Base-by-base conservation (phyloP, 495 filamentous ascomycete species). In the Talaromyces adpressus region DNA sequence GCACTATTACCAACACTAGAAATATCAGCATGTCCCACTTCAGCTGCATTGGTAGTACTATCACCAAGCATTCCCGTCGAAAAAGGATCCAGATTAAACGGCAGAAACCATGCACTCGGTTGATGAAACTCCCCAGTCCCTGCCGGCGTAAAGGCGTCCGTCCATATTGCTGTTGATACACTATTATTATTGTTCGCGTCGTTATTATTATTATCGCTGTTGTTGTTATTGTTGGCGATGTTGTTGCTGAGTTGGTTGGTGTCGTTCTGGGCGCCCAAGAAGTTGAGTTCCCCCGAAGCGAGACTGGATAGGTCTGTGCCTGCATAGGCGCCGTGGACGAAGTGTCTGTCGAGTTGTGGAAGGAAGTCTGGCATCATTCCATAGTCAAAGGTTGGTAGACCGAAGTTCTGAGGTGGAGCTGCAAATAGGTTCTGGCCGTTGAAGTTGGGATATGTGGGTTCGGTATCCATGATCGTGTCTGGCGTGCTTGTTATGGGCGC, bases 51-150 rank as follows among this genome's bases (percentile, higher is more conserved):
- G 14, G 6, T n/a, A 27, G 58, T 27, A 16, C 6, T 62, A 62
- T 62, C 60, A 12, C 60, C 60, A 18, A 47, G 39, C 45, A 52
- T 52, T 23, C 60, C 60, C 9, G 34, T 20, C 20, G 58, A 41
- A 20, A 77, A 61, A 4, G 90, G 91, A 65, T 92, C 89, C 75
- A 93, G 85, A 69, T 97, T 97, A 77, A 96, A 97, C 2, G 93
- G 93, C 78, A 96, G 86, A 74, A 96, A 96, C 93, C 93, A 97
- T 23, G 92, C 91, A 61, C 87, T 91, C 1, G 88, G 76, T 49
- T 82, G 79, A 66, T 77, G 76, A 67, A 70, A 78, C 54, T 80
- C 77, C 52, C 73, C 76, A 1, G 72, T 70, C 9, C 76, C 77
- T 2, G 77, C 72, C 0, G 77, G 77, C 0, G 76, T 75, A 23